Conservation (phyloP, 1,284 basidiomycete species). For the Pseudozyma sp. region DNA sequence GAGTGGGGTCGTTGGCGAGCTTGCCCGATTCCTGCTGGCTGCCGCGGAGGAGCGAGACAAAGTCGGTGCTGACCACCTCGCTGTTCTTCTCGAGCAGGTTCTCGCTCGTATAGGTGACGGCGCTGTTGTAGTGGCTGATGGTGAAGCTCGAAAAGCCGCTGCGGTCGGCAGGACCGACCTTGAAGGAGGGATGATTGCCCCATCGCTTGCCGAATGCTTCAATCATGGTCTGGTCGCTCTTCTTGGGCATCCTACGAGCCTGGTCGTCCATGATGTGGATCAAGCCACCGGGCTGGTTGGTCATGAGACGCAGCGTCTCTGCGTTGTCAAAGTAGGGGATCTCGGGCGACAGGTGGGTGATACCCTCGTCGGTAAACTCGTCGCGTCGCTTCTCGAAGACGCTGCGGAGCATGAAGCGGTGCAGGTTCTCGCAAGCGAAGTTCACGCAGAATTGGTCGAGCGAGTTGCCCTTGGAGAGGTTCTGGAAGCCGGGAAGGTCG, state of each 20-base stretch:
- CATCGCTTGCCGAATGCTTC: constrained; percentile 93
- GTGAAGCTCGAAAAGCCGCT: constrained; percentile 88
- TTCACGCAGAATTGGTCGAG: constrained; percentile 97
- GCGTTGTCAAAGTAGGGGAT: constrained; percentile 90
- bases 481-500: constrained; percentile 86
- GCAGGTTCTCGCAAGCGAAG: constrained; percentile 90
- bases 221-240: constrained; percentile 92
- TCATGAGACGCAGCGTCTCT: constrained; percentile 86
- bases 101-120: constrained; percentile 90
- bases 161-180: constrained; percentile 71
- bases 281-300: constrained; percentile 87
- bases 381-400: constrained; percentile 82
- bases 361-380: constrained; percentile 88
- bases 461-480: constrained; percentile 80
- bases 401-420: constrained; percentile 82
- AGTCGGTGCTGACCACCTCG: constrained; percentile 90
- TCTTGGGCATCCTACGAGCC: constrained; percentile 84
- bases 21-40: constrained; percentile 63
- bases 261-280: constrained; percentile 99
- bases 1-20: constrained; percentile 43
- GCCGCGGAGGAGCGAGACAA: constrained; percentile 87
- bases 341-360: constrained; percentile 78
- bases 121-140: constrained; percentile 88
- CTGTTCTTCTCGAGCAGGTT: constrained; percentile 89
- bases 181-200: constrained; percentile 90